These are phyloP conservation scores for Cyberlindnera euphorbiiphila DNA, from an alignment of 805 yeast species.

Conservation along the genomic window DNA sequence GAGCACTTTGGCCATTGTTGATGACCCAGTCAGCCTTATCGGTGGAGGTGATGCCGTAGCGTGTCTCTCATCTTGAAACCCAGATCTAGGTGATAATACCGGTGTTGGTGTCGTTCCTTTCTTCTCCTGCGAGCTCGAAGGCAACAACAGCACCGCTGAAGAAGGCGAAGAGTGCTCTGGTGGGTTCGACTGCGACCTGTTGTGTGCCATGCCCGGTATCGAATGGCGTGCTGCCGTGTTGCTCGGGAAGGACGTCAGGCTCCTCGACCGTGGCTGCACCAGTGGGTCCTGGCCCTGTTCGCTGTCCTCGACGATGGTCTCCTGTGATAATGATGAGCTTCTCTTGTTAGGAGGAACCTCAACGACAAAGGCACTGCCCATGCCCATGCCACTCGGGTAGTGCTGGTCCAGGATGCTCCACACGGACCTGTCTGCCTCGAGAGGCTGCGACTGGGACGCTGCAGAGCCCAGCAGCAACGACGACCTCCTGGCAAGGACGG, in stretches of 20 bases:
- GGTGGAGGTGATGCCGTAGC: constrained; percentile 5
- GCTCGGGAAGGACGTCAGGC: constrained; percentile 23
- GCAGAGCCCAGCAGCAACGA: constrained; percentile 9
- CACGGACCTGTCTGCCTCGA: constrained; percentile 62
- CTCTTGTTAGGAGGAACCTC: too few relatives aligned
- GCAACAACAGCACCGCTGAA: constrained; percentile 26
- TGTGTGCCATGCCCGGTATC: too few relatives aligned
- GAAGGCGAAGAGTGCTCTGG: constrained; percentile 24
- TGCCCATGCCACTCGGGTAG: constrained; percentile 65
- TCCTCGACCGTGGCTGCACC: constrained; percentile 10
- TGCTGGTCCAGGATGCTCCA: constrained; percentile 54
- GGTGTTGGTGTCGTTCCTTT: constrained; percentile 7
- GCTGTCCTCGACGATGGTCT: constrained; percentile 24
- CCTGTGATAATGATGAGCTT: constrained; percentile 20
- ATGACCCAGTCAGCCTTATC: constrained; percentile 15
- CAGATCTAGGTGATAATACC: constrained; percentile 8
- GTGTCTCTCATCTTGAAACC: not conserved
- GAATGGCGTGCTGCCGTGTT: too few relatives aligned
- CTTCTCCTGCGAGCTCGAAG: constrained; percentile 11
- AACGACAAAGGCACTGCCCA: constrained; percentile 60
- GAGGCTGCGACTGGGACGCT: constrained; percentile 19
- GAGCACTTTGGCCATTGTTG: constrained; percentile 54
- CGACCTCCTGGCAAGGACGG: constrained; percentile 21
- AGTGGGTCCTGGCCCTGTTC: constrained; percentile 22
- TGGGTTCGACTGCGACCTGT: constrained; percentile 26